A percentile compares a stretch with the other conserved stretches of the same genome.
Conservation (phyloP, 805 yeast genomes). For the Candida krabiensis region DNA sequence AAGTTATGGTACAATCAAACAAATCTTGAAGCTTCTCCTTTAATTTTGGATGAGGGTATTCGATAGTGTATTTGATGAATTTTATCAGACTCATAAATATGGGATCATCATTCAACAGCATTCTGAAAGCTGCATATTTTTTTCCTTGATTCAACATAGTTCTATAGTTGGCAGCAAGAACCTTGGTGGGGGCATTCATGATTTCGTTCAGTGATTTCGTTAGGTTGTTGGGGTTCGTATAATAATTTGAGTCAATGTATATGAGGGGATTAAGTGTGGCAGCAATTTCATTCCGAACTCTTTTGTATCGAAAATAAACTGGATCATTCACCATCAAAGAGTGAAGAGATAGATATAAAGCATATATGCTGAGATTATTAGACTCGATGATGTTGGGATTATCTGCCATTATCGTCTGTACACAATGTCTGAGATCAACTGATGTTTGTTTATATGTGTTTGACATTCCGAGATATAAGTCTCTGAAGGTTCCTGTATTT, state of each 20-base stretch:
- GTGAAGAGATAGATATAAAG: conserved; percentile 23
- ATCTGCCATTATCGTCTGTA: conserved; percentile 4
- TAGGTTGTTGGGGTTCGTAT: conserved; percentile 23
- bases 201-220: conserved; percentile 20
- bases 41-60: conserved; percentile 32
- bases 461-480: background rate
- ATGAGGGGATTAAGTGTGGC: conserved; percentile 21
- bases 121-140: conserved; percentile 13
- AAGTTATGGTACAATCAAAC: conserved; percentile 12
- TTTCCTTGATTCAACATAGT: conserved; percentile 17
- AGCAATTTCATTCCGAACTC: conserved; percentile 16
- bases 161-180: conserved; percentile 13
- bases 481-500: background rate
- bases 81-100: conserved; percentile 23
- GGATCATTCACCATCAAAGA: conserved; percentile 27
- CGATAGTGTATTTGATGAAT: conserved; percentile 29
- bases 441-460: conserved; percentile 5
- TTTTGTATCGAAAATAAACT: conserved; percentile 21
- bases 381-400: conserved; percentile 1
- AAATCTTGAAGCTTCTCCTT: conserved; percentile 13
- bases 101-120: conserved; percentile 13
- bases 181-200: conserved; percentile 12
- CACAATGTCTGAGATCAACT: conserved; percentile 7
- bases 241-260: conserved; percentile 18
- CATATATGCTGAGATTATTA: conserved; percentile 11